Evolutionary conservation across 441 rosid species (phyloP).

Genomic region (Lagerstroemia fauriei): DNA sequence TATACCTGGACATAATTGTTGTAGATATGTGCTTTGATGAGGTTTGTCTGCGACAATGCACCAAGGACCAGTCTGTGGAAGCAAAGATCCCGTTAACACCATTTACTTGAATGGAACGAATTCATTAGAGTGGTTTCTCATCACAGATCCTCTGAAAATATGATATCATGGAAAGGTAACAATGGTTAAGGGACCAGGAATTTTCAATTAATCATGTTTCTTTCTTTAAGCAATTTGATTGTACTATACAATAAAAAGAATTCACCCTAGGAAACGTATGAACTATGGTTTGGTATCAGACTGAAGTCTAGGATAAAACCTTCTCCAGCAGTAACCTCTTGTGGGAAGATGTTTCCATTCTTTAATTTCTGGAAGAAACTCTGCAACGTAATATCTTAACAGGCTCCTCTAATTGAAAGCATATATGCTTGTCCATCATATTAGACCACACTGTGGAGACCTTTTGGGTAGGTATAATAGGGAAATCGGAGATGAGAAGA

Average conservation of each 20-base stretch:
- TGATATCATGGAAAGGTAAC: background rate
- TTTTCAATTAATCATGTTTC: too few relatives aligned
- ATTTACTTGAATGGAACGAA: background rate
- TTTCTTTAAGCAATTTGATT: background rate
- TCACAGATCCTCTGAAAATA: background rate
- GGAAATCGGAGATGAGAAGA: background rate
- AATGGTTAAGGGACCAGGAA: background rate
- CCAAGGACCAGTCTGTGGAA: conserved; percentile 57
- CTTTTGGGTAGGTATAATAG: too few relatives aligned
- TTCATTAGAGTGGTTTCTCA: background rate
- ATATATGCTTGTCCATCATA: background rate
- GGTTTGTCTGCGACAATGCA: conserved; percentile 54
- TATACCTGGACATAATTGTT: conserved; percentile 41
- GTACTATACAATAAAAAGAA: background rate
- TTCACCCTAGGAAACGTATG: background rate
- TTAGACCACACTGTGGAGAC: background rate
- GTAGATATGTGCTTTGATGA: conserved; percentile 61
- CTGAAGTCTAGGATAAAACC: background rate
- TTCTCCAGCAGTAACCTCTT: background rate
- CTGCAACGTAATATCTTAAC: background rate
- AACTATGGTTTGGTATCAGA: background rate
- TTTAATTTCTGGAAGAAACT: background rate
- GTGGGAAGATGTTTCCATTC: background rate
- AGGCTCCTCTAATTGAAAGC: background rate
- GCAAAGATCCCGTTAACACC: conserved; percentile 12